Evolutionary conservation across 495 filamentous ascomycete species (phyloP).

Genomic region (Gamarada debralockiae): DNA sequence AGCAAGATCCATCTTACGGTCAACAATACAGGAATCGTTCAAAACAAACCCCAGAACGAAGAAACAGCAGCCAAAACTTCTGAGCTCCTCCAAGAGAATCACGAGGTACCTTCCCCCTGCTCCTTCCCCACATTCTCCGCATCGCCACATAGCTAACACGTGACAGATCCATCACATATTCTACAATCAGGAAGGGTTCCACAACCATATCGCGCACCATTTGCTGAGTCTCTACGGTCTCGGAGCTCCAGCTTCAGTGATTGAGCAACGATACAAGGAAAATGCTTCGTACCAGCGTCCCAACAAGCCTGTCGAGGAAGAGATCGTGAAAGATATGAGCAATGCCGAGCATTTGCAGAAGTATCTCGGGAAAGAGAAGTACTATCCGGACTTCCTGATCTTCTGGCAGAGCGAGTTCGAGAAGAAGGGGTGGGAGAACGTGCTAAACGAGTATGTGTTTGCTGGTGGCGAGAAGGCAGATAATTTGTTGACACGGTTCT

Average conservation of each 20-base stretch:
- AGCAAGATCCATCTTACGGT: constrained; percentile 55
- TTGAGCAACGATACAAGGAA: constrained; percentile 54
- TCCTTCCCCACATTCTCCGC: too few species aligned
- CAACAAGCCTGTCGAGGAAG: constrained; percentile 31
- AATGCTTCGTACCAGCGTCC: constrained; percentile 62
- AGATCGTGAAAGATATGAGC: constrained; percentile 46
- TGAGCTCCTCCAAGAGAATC: constrained; percentile 68
- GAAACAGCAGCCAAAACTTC: constrained; percentile 57
- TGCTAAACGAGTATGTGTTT: constrained; percentile 65
- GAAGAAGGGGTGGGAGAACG: constrained; percentile 49
- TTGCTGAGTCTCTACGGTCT: constrained; percentile 73
- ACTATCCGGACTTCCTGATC: constrained; percentile 45
- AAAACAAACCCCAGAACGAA: constrained; percentile 41
- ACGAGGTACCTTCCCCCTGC: constrained; percentile 43
- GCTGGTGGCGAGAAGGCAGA: constrained; percentile 55
- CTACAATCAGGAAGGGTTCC: constrained; percentile 66
- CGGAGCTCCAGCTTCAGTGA: constrained; percentile 52
- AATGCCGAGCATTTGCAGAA: constrained; percentile 46
- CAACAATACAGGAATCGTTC: constrained; percentile 54
- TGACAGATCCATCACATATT: constrained; percentile 65
- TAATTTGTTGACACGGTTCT: constrained; percentile 55
- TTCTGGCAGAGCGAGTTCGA: constrained; percentile 75
- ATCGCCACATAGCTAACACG: constrained; percentile 2
- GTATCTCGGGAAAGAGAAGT: constrained; percentile 40
- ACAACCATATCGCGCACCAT: constrained; percentile 70